Evolutionary conservation across 139 green algal species (phyloP), one percentile per base, ranked within the genome.

Genomic region (Medakamo hakoo): DNA sequence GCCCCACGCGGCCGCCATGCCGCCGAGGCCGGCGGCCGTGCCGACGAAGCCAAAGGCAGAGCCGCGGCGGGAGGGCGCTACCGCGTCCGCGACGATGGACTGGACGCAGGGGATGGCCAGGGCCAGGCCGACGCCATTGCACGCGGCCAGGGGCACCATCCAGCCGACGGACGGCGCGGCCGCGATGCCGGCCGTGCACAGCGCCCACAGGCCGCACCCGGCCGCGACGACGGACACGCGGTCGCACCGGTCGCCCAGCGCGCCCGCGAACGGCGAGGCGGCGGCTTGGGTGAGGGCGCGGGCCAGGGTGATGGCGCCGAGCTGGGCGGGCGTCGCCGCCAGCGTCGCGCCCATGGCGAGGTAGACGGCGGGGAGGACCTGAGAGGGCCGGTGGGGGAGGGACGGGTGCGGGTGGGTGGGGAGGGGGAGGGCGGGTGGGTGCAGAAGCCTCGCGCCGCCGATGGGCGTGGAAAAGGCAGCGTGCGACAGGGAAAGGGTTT

Each of bases 281-380:
- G 83, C 48, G 4, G 80, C 82, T 58, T 91, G 84, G 49, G 86
- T 72, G 55, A 91, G 63, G 0, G 81, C 78, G 2, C 84, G 63
- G 63, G 64, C 78, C 3, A 90, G 68, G 1, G 84, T 90, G 29
- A 91, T 65, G 27, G 71, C 71, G 26, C 84, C 84, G 26, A 91
- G 75, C 69, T 88, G 66, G 0, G 75, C 74, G 1, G 86, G 86
- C 2, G 72, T 83, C 30, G 83, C 83, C 20, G 67, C 21, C 5
- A 89, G 74, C 1, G 75, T 75, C 23, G 59, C 66, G 14, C 81
- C 86, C 20, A 91, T 60, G 49, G 68, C 80, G n/a, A 73, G 68
- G 61, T 94, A 94, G 20, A 94, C 71, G 1, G 85, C 84, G 20
- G 85, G 84, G 9, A 93, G 67, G 30, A 88, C 79, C 63, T 82